Base-by-base conservation (phyloP, 2,329 filamentous ascomycete species). In the Exserohilum rostratum region DNA sequence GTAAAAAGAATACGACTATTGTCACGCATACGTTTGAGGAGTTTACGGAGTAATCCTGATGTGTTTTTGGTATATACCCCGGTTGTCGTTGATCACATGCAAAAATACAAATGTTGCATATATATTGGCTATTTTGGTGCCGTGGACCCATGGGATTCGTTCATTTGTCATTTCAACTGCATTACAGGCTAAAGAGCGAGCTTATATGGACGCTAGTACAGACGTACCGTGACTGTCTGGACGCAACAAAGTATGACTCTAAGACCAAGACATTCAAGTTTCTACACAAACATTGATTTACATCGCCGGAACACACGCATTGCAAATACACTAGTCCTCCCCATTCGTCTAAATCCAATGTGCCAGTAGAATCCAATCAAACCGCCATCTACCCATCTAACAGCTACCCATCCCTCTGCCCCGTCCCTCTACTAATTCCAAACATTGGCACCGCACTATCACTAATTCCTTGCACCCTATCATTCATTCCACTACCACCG, bases 391-490 rank as follows among this genome's bases (percentile, higher is more conserved):
- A 13, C 20, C 6, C 22, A 25, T 7, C 22, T 25, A 25, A 5
- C 29, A 15, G n/a, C 7, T 53, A 29, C 20, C 27, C 34, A 22
- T 34, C 9, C 29, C 37, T 25, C n/a, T 37, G 12, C 20, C 6
- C 22, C 12, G 38, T 27, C 2, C 38, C 50, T 31, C 38, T 49
- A 12, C 48, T 57, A 13, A 73, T 60, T 3, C 69, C 71, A 64
- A 75, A 76, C 33, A 76, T 51, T 9, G 73, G 50, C 15, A 53
- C 50, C 40, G 20, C 44, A 37, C 50, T 53, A 12, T 48, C 50
- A 13, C 50, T 53, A 5, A 53, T 53, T 12, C 37, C 50, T 15
- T 53, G 73, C 15, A 76, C 71, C 12, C 58, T 62, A 42, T 72
- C 70, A 46, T 65, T 70, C 18, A 46, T 20, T 25, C 43, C 30